Evolutionary conservation across 2,329 filamentous ascomycete genomes (phyloP), one percentile per base, ranked within the genome.

Genomic region (Dendrostoma leiphaemia): DNA sequence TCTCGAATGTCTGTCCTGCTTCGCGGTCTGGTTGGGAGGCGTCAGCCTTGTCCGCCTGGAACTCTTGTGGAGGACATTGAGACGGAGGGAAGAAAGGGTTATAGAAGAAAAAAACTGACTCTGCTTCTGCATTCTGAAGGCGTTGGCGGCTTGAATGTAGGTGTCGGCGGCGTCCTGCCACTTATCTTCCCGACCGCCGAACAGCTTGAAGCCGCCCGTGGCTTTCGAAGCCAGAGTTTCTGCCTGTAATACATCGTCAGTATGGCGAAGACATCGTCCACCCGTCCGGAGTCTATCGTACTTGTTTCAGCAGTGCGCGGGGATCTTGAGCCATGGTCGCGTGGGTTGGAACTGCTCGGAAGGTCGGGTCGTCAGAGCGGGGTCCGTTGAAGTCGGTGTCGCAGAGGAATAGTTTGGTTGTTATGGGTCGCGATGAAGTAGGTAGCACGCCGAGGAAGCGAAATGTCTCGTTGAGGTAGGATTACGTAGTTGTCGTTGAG

Each of bases 61-160:
- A n/a, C n/a, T n/a, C n/a, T n/a, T 23, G 43, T 56, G n/a, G 31
- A 32, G 21, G n/a, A 29, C 4, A 31, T 24, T 21, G 21, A 21
- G 2, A 13, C 19, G n/a, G 21, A 6, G 4, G 23, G 26, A 21
- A 21, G 17, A 17, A 7, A 9, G 26, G 7, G n/a, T n/a, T n/a
- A n/a, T 23, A 9, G 13, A 32, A 31, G 23, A 26, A 21, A 7
- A n/a, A 8, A 43, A 67, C 78, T 63, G 76, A 93, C 90, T 88
- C 75, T 88, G 83, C 70, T 90, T 90, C 73, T 94, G 87, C 78
- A 95, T 85, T 67, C 90, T 84, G 71, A 96, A 97, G 56, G 90
- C 90, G 76, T 97, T 96, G 59, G 87, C 94, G 37, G 93, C 93
- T 71, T 96, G 86, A 57, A 83, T 85, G 68, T 91, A 97, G 60